Base-by-base conservation (phyloP, 148 eudicot species). In the Fagopyrum esculentum region DNA sequence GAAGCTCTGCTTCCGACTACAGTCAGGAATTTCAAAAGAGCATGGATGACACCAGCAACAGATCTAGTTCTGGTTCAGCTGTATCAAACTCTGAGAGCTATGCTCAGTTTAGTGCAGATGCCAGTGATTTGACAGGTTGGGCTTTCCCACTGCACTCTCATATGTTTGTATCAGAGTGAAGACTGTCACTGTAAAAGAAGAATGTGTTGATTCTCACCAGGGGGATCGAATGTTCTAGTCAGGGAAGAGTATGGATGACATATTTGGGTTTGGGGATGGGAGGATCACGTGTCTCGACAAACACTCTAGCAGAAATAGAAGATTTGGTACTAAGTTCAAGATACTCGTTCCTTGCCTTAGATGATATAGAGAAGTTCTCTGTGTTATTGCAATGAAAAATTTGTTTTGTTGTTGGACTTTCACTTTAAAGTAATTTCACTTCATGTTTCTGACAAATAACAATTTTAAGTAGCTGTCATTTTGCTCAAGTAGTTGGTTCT, bases 11-110 rank as follows among this genome's bases (percentile, higher is more conserved):
- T 61, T 79, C 85, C 6, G 86, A 86, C 48, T 80, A 85, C 77
- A 78, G 77, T 80, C 88, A 75, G 46, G 81, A 86, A 56, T 82
- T 73, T 47, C 86, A 74, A 52, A 96, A 88, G 81, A 82, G 55
- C 17, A 71, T 85, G 16, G 98, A 96, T 64, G 97, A 92, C 78
- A 90, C 84, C 56, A 96, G 99, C 81, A 92, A 92, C 76, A 84
- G 98, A 80, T 96, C 99, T 77, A 96, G 99, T 82, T 96, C 98
- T 75, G 99, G 99, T 71, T 95, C 99, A 74, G 99, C 96, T 52
- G 80, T 90, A 72, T 95, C 99, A 43, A 92, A 95, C 72, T 87
- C 94, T 29, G 97, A 96, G 77, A 92, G 95, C 82, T 96, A 87
- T 86, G 88, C 89, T 49, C 97, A 86, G 82, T 88, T 87, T 81